Conservation (phyloP, 1,139 yeast species). For the Entelexis paramagnoliae region DNA sequence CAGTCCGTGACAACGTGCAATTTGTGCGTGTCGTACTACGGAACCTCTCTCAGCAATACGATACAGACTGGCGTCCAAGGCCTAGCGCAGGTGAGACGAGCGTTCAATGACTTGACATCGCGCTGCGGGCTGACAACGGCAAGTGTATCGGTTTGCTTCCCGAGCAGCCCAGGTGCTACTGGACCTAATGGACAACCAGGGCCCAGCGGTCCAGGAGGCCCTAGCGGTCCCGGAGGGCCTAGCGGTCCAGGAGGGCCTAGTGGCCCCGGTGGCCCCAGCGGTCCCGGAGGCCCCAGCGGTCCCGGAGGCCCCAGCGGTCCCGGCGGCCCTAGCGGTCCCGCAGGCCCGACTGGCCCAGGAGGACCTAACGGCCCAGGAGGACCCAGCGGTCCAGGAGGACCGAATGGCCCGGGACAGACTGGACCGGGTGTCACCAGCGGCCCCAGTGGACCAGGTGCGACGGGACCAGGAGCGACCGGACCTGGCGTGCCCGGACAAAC, state of each 20-base stretch:
- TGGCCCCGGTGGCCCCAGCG: background rate
- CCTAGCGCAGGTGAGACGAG: background rate
- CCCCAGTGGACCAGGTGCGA: background rate
- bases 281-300: background rate
- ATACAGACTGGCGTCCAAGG: background rate
- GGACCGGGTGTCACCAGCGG: background rate
- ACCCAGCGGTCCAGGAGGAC: background rate
- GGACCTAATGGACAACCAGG: background rate
- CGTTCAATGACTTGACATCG: background rate
- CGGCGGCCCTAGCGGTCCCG: background rate
- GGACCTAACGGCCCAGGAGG: background rate
- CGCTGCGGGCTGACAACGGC: background rate
- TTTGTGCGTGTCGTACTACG: slow-evolving; percentile 3
- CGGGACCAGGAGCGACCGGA: background rate
- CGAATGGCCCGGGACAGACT: background rate
- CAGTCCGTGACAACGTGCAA: background rate
- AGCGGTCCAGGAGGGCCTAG: background rate
- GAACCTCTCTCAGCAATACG: background rate
- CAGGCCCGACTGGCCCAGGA: background rate
- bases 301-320: background rate
- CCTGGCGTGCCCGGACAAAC: background rate
- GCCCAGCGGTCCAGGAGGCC: background rate
- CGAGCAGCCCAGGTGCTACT: background rate
- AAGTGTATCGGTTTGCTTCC: slow-evolving; percentile 7
- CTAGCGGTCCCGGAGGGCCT: background rate